These are phyloP conservation scores for Vitis amurensis DNA, from an alignment of 164 flowering plant genomes.

Conservation along the genomic window DNA sequence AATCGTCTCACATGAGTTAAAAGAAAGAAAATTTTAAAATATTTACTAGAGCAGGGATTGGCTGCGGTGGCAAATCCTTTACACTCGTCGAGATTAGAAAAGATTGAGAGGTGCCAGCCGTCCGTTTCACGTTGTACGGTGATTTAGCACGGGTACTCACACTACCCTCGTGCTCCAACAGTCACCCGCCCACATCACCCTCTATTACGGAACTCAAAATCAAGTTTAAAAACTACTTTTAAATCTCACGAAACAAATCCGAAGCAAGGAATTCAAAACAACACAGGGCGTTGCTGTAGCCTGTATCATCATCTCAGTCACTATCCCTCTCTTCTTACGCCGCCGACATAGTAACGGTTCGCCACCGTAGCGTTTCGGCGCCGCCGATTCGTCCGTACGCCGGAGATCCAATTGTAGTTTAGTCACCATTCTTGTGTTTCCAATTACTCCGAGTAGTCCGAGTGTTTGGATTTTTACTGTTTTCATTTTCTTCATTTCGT, in stretches of 20 bases:
- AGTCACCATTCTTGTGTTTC: neutral
- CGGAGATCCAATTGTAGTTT: neutral
- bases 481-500: neutral
- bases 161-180: neutral
- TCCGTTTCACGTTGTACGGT: neutral
- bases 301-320: neutral
- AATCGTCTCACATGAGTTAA: too few species aligned
- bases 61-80: neutral
- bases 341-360: slow-evolving; percentile 43
- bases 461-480: neutral
- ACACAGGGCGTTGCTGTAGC: neutral
- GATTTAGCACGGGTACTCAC: neutral
- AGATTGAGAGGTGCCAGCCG: neutral
- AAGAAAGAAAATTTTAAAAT: too few species aligned
- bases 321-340: slow-evolving; percentile 5
- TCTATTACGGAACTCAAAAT: slow-evolving; percentile 4
- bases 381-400: slow-evolving; percentile 17
- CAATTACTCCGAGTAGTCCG: neutral
- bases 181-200: neutral
- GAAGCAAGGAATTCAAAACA: slow-evolving; percentile 5
- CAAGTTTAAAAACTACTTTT: neutral
- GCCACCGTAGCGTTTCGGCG: slow-evolving; percentile 31
- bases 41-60: too few species aligned
- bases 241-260: neutral
- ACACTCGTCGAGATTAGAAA: neutral